Evolutionary conservation across 371 early-diverging fungal species (phyloP).

Genomic region (Mortierella sp.): DNA sequence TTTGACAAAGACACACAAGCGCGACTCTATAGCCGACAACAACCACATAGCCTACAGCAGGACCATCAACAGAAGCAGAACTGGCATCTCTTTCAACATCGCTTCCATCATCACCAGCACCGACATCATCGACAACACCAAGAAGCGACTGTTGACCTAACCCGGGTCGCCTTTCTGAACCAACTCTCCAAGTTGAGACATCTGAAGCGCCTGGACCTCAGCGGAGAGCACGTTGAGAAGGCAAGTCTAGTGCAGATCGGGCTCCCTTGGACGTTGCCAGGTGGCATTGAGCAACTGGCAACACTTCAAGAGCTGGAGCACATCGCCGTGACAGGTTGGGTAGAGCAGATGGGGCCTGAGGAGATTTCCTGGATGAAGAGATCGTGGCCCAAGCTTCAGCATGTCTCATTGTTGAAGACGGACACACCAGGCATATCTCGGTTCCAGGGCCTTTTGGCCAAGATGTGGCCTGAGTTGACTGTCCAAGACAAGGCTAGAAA

Average conservation of each 20-base stretch:
- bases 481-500: slow-evolving; percentile 38
- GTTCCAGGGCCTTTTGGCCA: slow-evolving; percentile 14
- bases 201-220: slow-evolving; percentile 32
- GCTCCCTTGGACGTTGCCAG: slow-evolving; percentile 23
- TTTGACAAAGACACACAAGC: neutral
- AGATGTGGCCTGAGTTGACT: slow-evolving; percentile 21
- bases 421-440: slow-evolving; percentile 5
- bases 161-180: slow-evolving; percentile 19
- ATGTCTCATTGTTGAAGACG: slow-evolving; percentile 25
- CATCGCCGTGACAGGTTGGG: slow-evolving; percentile 37
- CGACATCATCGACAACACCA: neutral
- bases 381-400: slow-evolving; percentile 24
- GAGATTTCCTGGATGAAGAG: slow-evolving; percentile 41
- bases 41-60: slow-evolving; percentile 7
- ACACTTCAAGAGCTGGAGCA: slow-evolving; percentile 24
- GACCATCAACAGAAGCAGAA: neutral
- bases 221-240: slow-evolving; percentile 36
- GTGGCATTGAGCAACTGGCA: slow-evolving; percentile 20
- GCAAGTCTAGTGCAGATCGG: slow-evolving; percentile 33
- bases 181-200: slow-evolving; percentile 26
- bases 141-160: neutral
- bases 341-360: slow-evolving; percentile 24
- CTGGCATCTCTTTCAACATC: neutral
- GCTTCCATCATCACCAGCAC: neutral
- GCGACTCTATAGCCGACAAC: neutral